Conservation (phyloP, 2,329 filamentous ascomycete genomes). For the Ceratocystis alfenasii region DNA sequence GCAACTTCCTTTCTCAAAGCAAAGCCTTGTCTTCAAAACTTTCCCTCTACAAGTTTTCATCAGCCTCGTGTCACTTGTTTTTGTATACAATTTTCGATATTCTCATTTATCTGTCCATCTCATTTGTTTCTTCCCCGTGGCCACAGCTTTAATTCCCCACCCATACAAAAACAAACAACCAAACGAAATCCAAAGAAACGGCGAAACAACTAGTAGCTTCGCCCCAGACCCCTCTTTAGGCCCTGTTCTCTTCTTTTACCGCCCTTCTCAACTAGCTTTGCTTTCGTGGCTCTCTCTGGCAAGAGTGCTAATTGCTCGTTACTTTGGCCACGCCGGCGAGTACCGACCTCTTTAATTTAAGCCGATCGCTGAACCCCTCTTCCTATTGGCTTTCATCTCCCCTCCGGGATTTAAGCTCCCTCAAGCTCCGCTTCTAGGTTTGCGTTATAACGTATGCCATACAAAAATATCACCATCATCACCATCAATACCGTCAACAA, state of each 20-base stretch:
- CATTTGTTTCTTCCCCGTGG: background rate
- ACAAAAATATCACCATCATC: background rate
- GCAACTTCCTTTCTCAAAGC: background rate
- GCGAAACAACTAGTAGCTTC: background rate
- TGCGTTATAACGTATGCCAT: background rate
- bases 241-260: too few species aligned
- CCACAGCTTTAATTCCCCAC: background rate
- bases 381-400: background rate
- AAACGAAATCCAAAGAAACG: background rate
- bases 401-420: background rate
- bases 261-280: too few species aligned
- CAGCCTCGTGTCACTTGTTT: background rate
- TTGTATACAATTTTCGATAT: background rate
- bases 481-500: background rate
- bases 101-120: background rate
- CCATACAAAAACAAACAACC: background rate
- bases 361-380: constrained; percentile 2
- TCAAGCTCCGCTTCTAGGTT: constrained; percentile 3
- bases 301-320: too few species aligned
- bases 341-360: constrained; percentile 7
- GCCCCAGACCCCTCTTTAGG: constrained; percentile 7
- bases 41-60: background rate
- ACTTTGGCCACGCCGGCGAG: too few species aligned
- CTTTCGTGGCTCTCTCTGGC: too few species aligned
- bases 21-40: background rate